Evolutionary conservation across 2,329 filamentous ascomycete genomes (phyloP), one percentile per base, ranked within the genome.

Genomic region (Stagonosporopsis rhizophila): DNA sequence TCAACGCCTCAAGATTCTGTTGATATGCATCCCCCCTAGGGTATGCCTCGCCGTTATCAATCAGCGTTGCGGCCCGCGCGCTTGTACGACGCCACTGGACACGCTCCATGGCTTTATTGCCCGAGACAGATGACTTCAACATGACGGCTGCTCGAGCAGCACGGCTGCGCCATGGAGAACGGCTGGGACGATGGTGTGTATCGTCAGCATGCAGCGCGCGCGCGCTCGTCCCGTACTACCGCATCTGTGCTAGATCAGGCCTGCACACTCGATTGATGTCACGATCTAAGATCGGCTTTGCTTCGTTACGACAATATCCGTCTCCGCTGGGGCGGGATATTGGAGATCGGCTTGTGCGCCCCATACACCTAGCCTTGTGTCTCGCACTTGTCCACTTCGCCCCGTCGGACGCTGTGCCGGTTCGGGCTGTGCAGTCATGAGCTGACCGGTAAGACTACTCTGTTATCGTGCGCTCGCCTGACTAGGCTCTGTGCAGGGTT

Each of bases 241-340:
- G 11, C 6, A 46, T 45, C 4, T 15, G 41, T 35, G 15, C 28
- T 19, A 40, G 41, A 32, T 23, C 23, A 28, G 23, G 22, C 8
- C 23, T 25, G 15, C 38, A 40, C 38, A 22, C 19, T 20, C 38
- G 23, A 28, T 25, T 27, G 17, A 19, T 17, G 27, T 25, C 3
- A 11, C 25, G 46, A 51, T 46, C 40, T 41, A 19, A 51, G 53
- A 51, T 56, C 47, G 28, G 22, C 41, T n/a, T 32, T 17, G 27
- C 41, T 15, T 51, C 15, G 53, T 51, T 51, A 47, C 53, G 23
- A 38, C 41, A 56, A 56, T 51, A 46, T 37, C 42, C 53, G 46
- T 56, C 52, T 56, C 52, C 46, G 25, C 12, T 6, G 0, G 6
- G 11, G 7, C 20, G 46, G 52, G 19, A 40, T 46, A 50, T 56